Evolutionary conservation across 345 rosid genomes (phyloP).

Genomic region (Diplotaxis tenuifolia): DNA sequence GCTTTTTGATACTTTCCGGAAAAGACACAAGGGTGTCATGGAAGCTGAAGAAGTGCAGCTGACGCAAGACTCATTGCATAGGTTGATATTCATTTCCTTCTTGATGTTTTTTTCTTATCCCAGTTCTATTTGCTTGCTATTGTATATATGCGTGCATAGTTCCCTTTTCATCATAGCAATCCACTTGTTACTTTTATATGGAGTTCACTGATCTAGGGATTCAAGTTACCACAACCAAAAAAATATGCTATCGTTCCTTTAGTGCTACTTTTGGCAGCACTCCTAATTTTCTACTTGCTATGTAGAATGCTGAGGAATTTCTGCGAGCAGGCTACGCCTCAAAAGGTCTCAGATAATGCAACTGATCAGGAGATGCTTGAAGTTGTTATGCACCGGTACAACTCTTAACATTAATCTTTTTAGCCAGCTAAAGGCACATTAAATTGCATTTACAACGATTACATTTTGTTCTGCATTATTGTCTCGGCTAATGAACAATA

Average conservation of each 20-base stretch:
- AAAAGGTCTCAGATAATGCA: slow-evolving; percentile 67
- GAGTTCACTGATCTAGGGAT: not conserved
- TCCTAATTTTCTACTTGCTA: slow-evolving; percentile 17
- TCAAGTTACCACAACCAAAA: not conserved
- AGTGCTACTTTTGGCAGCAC: not conserved
- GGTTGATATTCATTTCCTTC: slow-evolving; percentile 41
- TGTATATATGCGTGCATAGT: not conserved
- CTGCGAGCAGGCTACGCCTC: slow-evolving; percentile 73
- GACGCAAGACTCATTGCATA: slow-evolving; percentile 81
- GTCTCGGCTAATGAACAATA: not conserved
- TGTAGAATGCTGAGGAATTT: slow-evolving; percentile 89
- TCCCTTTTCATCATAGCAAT: not conserved
- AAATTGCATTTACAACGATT: not conserved
- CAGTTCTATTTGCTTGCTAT: slow-evolving; percentile 2
- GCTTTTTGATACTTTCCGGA: slow-evolving; percentile 91
- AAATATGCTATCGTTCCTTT: not conserved
- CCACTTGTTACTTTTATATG: slow-evolving; percentile 11
- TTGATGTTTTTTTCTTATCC: slow-evolving; percentile 3
- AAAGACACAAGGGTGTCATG: slow-evolving; percentile 90
- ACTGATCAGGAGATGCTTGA: slow-evolving; percentile 92
- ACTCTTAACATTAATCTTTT: slow-evolving; percentile 18
- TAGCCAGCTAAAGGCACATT: slow-evolving; percentile 14
- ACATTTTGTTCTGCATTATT: not conserved
- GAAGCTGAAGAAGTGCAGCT: slow-evolving; percentile 81
- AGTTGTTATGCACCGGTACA: slow-evolving; percentile 81